Percentiles rank a stretch among this genome's conserved stretches.
phyloP scores from a whole-genome alignment of 2,329 filamentous ascomycete species.

The Thelonectria olida region DNA sequence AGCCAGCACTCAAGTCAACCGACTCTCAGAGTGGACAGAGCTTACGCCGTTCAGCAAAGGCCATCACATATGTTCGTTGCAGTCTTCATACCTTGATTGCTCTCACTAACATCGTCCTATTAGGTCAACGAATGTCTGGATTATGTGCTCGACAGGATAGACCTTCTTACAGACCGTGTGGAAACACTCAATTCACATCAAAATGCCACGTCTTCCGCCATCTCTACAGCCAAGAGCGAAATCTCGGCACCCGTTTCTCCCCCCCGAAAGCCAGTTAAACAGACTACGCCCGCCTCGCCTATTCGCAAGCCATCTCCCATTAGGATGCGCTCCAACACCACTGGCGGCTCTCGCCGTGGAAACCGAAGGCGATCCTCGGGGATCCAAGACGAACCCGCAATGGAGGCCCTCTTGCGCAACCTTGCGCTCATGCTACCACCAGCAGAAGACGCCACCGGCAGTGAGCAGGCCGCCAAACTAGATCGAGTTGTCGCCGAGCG shows the following conservation, averaged over 20 bases:
- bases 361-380: slow-evolving; percentile 49
- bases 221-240: slow-evolving; percentile 56
- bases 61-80: slow-evolving; percentile 60
- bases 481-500: slow-evolving; percentile 51
- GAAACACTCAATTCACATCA: slow-evolving; percentile 59
- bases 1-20: slow-evolving; percentile 63
- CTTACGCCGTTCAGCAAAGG: slow-evolving; percentile 55
- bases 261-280: slow-evolving; percentile 32
- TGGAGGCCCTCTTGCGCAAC: slow-evolving; percentile 58
- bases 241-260: slow-evolving; percentile 42
- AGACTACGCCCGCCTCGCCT: slow-evolving; percentile 46
- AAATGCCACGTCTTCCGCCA: slow-evolving; percentile 48
- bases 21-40: slow-evolving; percentile 54
- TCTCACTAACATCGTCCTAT: slow-evolving; percentile 29
- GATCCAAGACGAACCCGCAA: slow-evolving; percentile 48
- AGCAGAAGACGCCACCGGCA: slow-evolving; percentile 38
- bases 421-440: slow-evolving; percentile 55
- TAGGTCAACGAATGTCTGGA: slow-evolving; percentile 63
- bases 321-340: slow-evolving; percentile 44
- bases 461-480: slow-evolving; percentile 43
- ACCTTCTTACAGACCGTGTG: slow-evolving; percentile 52
- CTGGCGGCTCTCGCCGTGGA: slow-evolving; percentile 21
- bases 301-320: slow-evolving; percentile 47
- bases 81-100: rapidly evolving
- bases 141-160: slow-evolving; percentile 59